Conservation (phyloP, 768 basidiomycete genomes). For the Termitomyces sp. region DNA sequence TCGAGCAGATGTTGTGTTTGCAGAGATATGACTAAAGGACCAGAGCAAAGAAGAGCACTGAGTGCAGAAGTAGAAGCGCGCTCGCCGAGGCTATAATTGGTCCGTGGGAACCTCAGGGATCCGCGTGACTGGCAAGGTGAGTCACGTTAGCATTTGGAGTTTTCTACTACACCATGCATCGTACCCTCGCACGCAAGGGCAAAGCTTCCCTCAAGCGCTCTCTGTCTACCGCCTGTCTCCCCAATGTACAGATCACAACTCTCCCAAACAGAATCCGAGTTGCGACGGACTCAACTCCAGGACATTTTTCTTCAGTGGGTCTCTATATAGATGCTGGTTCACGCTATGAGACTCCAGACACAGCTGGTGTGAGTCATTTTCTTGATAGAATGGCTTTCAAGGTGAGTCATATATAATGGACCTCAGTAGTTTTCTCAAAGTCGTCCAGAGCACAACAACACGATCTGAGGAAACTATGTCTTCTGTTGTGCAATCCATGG, state of each 20-base stretch:
- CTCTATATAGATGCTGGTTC: conserved; percentile 93
- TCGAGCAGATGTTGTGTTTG: too few species aligned
- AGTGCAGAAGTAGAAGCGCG: background rate
- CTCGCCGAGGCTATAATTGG: background rate
- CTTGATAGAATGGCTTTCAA: conserved; percentile 96
- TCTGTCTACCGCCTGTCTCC: conserved; percentile 15
- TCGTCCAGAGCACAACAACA: conserved; percentile 60
- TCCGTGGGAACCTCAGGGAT: background rate
- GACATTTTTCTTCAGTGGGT: conserved; percentile 92
- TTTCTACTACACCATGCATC: conserved; percentile 9
- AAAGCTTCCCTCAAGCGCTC: conserved; percentile 16
- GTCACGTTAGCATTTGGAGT: conserved; percentile 12
- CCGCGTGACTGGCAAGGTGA: background rate
- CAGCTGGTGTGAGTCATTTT: conserved; percentile 84
- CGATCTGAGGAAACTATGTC: conserved; percentile 77
- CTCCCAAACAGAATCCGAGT: conserved; percentile 89
- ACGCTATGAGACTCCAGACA: conserved; percentile 72
- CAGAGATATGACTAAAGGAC: background rate
- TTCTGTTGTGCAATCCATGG: conserved; percentile 71
- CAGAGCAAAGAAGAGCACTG: background rate
- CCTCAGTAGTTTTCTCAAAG: background rate
- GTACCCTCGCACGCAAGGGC: conserved; percentile 31
- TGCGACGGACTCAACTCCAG: conserved; percentile 85
- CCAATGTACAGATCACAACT: conserved; percentile 64
- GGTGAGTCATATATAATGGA: conserved; percentile 34